phyloP scores from a whole-genome alignment of 2,329 filamentous ascomycete species.

The Dissoconium aciculare region DNA sequence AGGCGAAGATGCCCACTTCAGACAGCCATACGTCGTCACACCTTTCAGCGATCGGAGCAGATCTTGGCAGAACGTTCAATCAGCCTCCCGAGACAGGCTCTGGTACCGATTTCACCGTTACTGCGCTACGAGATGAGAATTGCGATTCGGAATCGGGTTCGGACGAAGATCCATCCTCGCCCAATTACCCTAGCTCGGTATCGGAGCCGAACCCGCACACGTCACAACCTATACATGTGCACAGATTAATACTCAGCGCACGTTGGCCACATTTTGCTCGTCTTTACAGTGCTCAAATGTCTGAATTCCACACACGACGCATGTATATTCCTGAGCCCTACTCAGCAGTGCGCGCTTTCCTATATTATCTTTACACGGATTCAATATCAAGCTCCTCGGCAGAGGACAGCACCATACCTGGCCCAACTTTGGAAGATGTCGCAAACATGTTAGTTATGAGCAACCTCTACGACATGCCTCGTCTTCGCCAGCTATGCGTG shows the following conservation, averaged over 20 bases:
- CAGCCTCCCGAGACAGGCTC: slow-evolving; percentile 69
- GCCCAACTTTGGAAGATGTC: slow-evolving; percentile 59
- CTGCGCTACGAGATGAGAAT: slow-evolving; percentile 60
- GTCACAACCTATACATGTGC: slow-evolving; percentile 79
- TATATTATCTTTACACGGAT: slow-evolving; percentile 95
- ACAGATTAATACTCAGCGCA: slow-evolving; percentile 83
- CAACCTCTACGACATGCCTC: slow-evolving; percentile 94
- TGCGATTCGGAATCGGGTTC: slow-evolving; percentile 43
- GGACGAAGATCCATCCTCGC: slow-evolving; percentile 36
- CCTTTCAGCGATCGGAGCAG: slow-evolving; percentile 57
- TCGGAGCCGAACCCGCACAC: slow-evolving; percentile 38
- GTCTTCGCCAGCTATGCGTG: slow-evolving; percentile 77
- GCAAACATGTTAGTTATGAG: slow-evolving; percentile 93
- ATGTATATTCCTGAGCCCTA: slow-evolving; percentile 98
- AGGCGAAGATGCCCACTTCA: slow-evolving; percentile 35
- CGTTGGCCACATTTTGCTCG: slow-evolving; percentile 95
- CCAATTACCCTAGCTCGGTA: slow-evolving; percentile 10
- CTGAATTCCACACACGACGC: slow-evolving; percentile 88
- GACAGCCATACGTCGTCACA: slow-evolving; percentile 39
- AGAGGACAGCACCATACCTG: slow-evolving; percentile 19
- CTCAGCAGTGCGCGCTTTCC: slow-evolving; percentile 79
- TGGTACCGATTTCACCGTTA: slow-evolving; percentile 81
- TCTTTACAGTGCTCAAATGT: slow-evolving; percentile 86
- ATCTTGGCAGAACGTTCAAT: slow-evolving; percentile 78
- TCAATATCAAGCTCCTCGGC: slow-evolving; percentile 44